phyloP scores from a whole-genome alignment of 176 grass and related monocot species.

The Avena eriantha region DNA sequence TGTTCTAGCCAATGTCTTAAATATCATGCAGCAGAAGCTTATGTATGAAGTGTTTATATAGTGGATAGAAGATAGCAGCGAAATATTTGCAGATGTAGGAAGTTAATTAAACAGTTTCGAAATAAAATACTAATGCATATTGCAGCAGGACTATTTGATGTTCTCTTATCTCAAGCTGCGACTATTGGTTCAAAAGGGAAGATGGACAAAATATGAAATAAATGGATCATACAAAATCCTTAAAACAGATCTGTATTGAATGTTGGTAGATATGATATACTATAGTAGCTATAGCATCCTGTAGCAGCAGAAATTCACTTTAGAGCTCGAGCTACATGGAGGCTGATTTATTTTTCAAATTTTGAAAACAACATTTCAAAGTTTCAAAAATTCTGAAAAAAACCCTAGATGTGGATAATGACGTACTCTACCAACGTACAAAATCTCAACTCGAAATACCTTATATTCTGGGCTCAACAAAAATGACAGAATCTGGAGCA shows the following conservation, averaged over 20 bases:
- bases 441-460: no score
- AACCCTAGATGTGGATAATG: no score
- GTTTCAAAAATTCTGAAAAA: no score
- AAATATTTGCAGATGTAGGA: neutral
- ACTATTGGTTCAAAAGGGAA: neutral
- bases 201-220: conserved; percentile 25
- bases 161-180: conserved; percentile 22
- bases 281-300: neutral
- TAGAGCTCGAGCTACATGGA: no score
- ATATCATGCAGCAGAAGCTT: neutral
- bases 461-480: no score
- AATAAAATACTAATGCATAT: conserved; percentile 7
- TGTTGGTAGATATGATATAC: neutral
- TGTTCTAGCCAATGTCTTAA: conserved; percentile 35
- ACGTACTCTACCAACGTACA: no score
- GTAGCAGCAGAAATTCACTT: no score
- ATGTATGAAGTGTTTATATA: neutral
- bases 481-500: no score
- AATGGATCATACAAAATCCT: conserved; percentile 2
- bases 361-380: no score
- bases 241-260: conserved; percentile 25
- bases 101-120: conserved; percentile 11
- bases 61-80: neutral
- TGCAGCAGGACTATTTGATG: neutral
- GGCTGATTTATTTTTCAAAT: no score